phyloP scores from a whole-genome alignment of 2,329 filamentous ascomycete species.

The Bipolaris gigantea region DNA sequence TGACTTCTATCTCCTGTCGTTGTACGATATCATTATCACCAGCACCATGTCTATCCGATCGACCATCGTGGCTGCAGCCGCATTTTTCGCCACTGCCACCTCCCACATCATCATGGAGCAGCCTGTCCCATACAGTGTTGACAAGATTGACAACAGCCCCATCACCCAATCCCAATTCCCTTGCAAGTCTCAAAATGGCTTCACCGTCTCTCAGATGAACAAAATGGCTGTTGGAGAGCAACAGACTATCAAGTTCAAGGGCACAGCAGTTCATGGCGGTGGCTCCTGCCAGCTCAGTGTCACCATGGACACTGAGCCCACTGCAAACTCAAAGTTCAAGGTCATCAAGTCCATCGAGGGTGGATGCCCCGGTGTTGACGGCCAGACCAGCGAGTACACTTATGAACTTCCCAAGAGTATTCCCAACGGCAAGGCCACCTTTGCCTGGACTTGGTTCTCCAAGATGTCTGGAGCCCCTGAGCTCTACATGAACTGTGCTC shows the following conservation, averaged over 20 bases:
- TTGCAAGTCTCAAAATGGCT: slow-evolving; percentile 56
- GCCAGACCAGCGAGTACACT: no score
- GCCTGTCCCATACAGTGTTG: slow-evolving; percentile 65
- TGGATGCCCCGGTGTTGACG: no score
- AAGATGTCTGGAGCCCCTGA: no score
- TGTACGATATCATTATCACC: no score
- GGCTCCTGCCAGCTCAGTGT: slow-evolving; percentile 87
- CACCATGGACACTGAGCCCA: slow-evolving; percentile 63
- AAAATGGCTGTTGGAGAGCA: slow-evolving; percentile 64
- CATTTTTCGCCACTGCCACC: slow-evolving; percentile 59
- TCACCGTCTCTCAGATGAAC: slow-evolving; percentile 39
- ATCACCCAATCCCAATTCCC: slow-evolving; percentile 82
- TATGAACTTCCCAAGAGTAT: slow-evolving; percentile 75
- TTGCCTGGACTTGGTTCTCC: slow-evolving; percentile 74
- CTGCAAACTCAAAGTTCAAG: slow-evolving; percentile 67
- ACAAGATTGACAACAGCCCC: slow-evolving; percentile 61
- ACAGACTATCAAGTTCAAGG: slow-evolving; percentile 66
- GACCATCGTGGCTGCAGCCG: slow-evolving; percentile 51
- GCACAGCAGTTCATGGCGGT: slow-evolving; percentile 80
- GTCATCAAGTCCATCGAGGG: slow-evolving; percentile 89
- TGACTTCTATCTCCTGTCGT: no score
- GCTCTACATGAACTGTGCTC: slow-evolving; percentile 84
- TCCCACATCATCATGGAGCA: slow-evolving; percentile 75
- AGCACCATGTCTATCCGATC: slow-evolving; percentile 56
- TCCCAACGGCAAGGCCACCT: slow-evolving; percentile 72